phyloP scores from a whole-genome alignment of 441 rosid genomes.

The Euphorbia celastroides region DNA sequence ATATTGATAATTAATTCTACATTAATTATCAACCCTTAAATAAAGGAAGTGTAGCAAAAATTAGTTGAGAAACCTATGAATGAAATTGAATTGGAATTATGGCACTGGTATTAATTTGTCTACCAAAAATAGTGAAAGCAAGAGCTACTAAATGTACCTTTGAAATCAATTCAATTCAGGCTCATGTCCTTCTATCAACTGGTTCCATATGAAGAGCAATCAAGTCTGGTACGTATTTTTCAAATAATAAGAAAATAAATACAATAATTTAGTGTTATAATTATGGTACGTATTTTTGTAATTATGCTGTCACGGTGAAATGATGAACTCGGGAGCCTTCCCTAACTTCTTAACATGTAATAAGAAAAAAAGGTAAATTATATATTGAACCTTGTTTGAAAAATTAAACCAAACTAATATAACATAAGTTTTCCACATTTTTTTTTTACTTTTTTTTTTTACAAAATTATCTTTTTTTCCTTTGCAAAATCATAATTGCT shows the following conservation, averaged over 20 bases:
- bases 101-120: constrained; percentile 1
- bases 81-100: neutral
- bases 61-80: too few species aligned
- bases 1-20: too few species aligned
- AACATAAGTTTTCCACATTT: too few species aligned
- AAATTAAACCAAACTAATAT: neutral
- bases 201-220: neutral
- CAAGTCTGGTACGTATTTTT: neutral
- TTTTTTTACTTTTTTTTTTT: too few species aligned
- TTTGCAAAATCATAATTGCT: neutral
- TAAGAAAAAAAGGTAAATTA: neutral
- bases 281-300: neutral
- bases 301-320: constrained; percentile 1
- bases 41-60: too few species aligned
- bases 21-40: too few species aligned
- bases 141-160: neutral
- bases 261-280: neutral
- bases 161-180: neutral
- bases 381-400: neutral
- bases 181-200: neutral
- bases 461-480: too few species aligned
- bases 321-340: constrained; percentile 1
- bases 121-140: neutral
- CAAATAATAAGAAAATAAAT: neutral
- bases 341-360: neutral